These are phyloP conservation scores for Fomitopsis serialis DNA, from an alignment of 768 basidiomycete species.

Conservation along the genomic window DNA sequence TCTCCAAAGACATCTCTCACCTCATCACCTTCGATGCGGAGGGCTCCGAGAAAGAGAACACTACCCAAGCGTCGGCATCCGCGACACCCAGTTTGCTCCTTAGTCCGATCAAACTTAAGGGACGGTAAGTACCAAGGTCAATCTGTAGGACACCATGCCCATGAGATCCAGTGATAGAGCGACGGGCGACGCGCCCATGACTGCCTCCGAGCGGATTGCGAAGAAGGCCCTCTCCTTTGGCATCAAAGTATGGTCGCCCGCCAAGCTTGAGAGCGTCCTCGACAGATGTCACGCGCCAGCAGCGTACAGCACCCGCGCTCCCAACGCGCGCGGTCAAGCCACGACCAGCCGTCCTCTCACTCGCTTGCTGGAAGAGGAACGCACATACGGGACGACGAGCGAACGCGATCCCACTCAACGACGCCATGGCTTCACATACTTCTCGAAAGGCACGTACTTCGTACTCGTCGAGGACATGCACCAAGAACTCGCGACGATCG, in stretches of 20 bases:
- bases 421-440: conserved; percentile 86
- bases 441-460: conserved; percentile 68
- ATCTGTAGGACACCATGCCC: neutral
- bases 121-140: conserved; percentile 38
- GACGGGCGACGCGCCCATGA: conserved; percentile 24
- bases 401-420: conserved; percentile 91
- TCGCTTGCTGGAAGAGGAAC: conserved; percentile 73
- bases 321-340: conserved; percentile 23
- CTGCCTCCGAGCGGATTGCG: conserved; percentile 41
- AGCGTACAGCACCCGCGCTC: conserved; percentile 20
- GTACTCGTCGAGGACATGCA: conserved; percentile 89
- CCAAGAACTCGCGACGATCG: conserved; percentile 79
- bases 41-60: conserved; percentile 46
- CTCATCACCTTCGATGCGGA: conserved; percentile 55
- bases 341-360: conserved; percentile 43
- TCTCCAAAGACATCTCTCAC: conserved; percentile 83
- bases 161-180: conserved; percentile 13
- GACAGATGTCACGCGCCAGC: conserved; percentile 50
- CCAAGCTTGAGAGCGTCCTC: conserved; percentile 68
- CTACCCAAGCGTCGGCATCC: conserved; percentile 25
- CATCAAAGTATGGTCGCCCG: conserved; percentile 84
- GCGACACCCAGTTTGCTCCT: conserved; percentile 33
- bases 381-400: conserved; percentile 68
- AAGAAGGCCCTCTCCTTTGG: conserved; percentile 62
- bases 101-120: conserved; percentile 63